phyloP scores from a whole-genome alignment of 495 filamentous ascomycete species.

The Usnea hakonensis region DNA sequence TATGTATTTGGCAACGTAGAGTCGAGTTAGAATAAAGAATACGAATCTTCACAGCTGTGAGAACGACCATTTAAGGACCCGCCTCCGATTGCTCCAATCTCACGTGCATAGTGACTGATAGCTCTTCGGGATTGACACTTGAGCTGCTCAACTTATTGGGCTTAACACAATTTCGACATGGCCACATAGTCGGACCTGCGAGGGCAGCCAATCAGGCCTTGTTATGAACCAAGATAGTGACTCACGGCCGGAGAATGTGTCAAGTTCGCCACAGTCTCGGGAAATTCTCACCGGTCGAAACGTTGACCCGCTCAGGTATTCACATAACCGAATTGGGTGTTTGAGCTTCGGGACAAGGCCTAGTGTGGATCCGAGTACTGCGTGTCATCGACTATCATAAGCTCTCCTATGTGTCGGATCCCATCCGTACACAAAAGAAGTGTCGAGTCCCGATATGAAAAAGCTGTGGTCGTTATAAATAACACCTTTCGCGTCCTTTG shows the following conservation, averaged over 20 bases:
- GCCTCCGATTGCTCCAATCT: too few species aligned
- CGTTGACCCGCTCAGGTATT: neutral
- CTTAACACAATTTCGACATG: neutral
- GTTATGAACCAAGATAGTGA: neutral
- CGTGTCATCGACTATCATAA: neutral
- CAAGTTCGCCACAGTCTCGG: neutral
- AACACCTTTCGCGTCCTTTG: neutral
- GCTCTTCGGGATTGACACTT: neutral
- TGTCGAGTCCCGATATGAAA: neutral
- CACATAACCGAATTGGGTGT: neutral
- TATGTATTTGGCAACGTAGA: neutral
- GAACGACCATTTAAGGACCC: too few species aligned
- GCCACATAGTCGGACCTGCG: neutral
- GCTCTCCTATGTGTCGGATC: neutral
- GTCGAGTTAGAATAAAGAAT: too few species aligned
- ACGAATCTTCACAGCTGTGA: too few species aligned
- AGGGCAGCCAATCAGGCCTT: neutral
- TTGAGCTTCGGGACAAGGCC: neutral
- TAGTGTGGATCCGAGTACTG: neutral
- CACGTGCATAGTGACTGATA: neutral
- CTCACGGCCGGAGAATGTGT: neutral
- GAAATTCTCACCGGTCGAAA: neutral
- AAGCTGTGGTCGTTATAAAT: neutral
- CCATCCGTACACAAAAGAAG: too few species aligned
- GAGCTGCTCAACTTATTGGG: neutral